phyloP scores from a whole-genome alignment of 345 rosid genomes.

The Rhodomyrtus tomentosa region DNA sequence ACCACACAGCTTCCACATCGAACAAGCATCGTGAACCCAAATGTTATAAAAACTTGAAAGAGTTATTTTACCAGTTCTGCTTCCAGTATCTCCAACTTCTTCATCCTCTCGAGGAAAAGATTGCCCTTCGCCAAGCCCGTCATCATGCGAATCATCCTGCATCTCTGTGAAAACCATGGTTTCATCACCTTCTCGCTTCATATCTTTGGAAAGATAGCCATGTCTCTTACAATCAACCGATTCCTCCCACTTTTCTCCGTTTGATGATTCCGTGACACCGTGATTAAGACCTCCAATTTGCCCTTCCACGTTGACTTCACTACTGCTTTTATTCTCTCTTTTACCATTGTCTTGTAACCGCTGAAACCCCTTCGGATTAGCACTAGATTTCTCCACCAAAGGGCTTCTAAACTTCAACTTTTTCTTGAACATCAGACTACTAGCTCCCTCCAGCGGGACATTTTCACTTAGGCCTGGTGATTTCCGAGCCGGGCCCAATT shows the following conservation, averaged over 20 bases:
- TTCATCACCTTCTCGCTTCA: neutral
- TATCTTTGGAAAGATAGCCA: accelerated
- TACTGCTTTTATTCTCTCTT: neutral
- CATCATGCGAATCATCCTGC: neutral
- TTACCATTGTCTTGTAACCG: neutral
- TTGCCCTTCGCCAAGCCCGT: constrained; percentile 1
- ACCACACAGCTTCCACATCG: neutral
- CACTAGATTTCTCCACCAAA: neutral
- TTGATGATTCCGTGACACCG: neutral
- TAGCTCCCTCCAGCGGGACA: constrained; percentile 9
- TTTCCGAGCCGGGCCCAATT: constrained; percentile 35
- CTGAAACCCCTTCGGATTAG: constrained; percentile 36
- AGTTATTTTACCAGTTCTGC: constrained; percentile 25
- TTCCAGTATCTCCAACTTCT: constrained; percentile 8
- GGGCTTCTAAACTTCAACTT: constrained; percentile 38
- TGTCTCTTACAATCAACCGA: neutral
- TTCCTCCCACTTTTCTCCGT: neutral
- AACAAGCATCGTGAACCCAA: neutral
- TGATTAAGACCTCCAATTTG: neutral
- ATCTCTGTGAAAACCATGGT: neutral
- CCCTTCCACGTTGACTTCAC: neutral
- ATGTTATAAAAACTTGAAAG: neutral
- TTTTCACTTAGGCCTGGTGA: constrained; percentile 12
- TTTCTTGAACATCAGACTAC: constrained; percentile 35
- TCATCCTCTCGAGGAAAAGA: neutral